A percentile compares a stretch with the other conserved stretches of the same genome.
These are phyloP conservation scores for Acorus calamus DNA, from an alignment of 106 monocot species.

Conservation along the genomic window DNA sequence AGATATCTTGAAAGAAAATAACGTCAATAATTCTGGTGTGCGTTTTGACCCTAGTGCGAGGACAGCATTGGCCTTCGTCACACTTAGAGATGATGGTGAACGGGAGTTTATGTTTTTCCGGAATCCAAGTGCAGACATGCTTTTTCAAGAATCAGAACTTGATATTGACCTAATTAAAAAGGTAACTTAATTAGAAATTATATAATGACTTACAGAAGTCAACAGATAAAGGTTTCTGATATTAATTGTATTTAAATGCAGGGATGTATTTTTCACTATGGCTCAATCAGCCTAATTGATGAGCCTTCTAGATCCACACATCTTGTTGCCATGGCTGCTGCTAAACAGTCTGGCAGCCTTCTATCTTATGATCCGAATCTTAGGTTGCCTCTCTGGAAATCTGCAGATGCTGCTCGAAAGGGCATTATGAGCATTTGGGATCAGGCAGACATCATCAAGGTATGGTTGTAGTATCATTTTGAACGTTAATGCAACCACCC, in stretches of 20 bases:
- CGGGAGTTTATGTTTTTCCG: conserved; percentile 27
- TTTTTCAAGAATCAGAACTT: conserved; percentile 19
- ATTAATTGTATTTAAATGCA: background rate
- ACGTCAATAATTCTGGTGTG: conserved; percentile 21
- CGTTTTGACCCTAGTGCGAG: conserved; percentile 20
- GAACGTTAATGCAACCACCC: background rate
- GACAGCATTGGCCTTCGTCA: conserved; percentile 28
- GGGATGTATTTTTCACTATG: conserved; percentile 25
- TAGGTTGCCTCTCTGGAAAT: conserved; percentile 17
- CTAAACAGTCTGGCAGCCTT: conserved; percentile 17
- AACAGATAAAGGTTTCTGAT: background rate
- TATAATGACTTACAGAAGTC: background rate
- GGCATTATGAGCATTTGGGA: conserved; percentile 34
- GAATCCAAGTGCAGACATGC: conserved; percentile 31
- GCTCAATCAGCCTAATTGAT: conserved; percentile 24
- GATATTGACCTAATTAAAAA: conserved; percentile 25
- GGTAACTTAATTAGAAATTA: conserved; percentile 1
- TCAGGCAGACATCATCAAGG: conserved; percentile 30
- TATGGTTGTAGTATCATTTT: background rate
- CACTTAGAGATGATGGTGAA: conserved; percentile 21
- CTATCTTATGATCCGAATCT: conserved; percentile 31
- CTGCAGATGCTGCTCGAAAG: conserved; percentile 15
- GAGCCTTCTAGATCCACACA: conserved; percentile 31
- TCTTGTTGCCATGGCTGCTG: conserved; percentile 17
- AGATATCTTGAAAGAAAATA: conserved; percentile 20